These are phyloP conservation scores for Delitschia confertaspora DNA, from an alignment of 495 filamentous ascomycete genomes.

Conservation along the genomic window DNA sequence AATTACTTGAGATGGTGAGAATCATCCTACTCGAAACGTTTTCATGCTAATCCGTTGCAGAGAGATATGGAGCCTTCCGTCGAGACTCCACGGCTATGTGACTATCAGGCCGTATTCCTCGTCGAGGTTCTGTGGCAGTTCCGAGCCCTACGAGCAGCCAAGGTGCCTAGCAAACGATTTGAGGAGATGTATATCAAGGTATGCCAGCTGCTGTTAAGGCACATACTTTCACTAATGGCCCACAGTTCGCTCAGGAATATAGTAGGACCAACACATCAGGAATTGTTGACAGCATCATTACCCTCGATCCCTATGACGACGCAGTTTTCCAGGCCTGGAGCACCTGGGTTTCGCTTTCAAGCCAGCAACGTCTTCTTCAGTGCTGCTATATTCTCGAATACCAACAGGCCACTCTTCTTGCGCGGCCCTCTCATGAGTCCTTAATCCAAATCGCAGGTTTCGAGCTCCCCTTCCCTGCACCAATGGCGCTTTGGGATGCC, in stretches of 20 bases:
- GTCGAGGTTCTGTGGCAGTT: constrained; percentile 33
- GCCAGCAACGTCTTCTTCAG: constrained; percentile 28
- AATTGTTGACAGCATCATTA: constrained; percentile 5
- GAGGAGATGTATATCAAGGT: constrained; percentile 28
- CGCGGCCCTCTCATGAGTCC: constrained; percentile 14
- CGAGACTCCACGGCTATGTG: constrained; percentile 27
- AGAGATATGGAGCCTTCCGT: constrained; percentile 18
- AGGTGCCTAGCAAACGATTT: constrained; percentile 29
- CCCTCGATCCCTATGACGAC: constrained; percentile 5
- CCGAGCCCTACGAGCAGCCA: constrained; percentile 28
- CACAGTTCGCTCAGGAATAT: constrained; percentile 23
- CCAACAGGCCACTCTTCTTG: constrained; percentile 31
- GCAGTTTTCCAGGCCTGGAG: constrained; percentile 20
- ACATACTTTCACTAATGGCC: constrained; percentile 3
- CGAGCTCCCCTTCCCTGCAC: constrained; percentile 28
- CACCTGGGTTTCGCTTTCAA: constrained; percentile 17
- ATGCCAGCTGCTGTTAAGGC: neutral
- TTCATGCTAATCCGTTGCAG: constrained; percentile 14
- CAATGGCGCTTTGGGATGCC: constrained; percentile 27
- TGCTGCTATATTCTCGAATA: constrained; percentile 32
- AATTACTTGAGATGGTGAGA: constrained; percentile 34
- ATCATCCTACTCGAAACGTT: neutral
- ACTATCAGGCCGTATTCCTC: constrained; percentile 32
- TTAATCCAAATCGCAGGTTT: constrained; percentile 14
- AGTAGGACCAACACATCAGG: constrained; percentile 11